phyloP scores from a whole-genome alignment of 78 protist species.

The Guillardia theta region DNA sequence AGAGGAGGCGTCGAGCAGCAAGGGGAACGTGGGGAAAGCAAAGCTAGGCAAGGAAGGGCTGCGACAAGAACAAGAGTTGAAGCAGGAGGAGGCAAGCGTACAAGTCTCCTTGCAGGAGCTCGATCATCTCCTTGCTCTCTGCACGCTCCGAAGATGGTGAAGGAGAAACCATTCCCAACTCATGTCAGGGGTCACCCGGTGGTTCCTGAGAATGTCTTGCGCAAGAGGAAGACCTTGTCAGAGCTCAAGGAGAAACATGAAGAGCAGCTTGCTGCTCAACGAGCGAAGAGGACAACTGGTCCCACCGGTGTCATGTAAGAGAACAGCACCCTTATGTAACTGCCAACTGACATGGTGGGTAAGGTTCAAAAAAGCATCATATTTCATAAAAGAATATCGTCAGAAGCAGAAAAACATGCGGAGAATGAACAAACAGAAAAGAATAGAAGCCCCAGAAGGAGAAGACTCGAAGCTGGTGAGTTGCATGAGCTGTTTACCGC shows the following conservation, averaged over 20 bases:
- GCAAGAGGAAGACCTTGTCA: constrained; percentile 59
- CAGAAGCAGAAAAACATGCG: constrained; percentile 59
- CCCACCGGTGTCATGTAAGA: neutral
- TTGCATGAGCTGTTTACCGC: too few species aligned
- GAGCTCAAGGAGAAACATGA: neutral
- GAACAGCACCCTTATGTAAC: too few species aligned
- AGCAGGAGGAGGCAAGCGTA: too few species aligned
- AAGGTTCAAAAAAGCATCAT: constrained; percentile 78
- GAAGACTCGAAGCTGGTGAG: constrained; percentile 71
- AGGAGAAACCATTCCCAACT: neutral
- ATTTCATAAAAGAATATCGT: constrained; percentile 88
- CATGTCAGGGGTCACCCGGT: neutral
- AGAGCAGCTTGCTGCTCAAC: neutral
- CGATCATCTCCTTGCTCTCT: neutral
- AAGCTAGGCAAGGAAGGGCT: too few species aligned
- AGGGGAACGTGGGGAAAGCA: too few species aligned
- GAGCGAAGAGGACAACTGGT: neutral
- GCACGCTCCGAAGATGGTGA: neutral
- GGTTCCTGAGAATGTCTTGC: constrained; percentile 69
- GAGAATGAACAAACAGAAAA: constrained; percentile 24
- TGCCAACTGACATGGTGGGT: neutral
- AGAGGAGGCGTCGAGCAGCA: too few species aligned
- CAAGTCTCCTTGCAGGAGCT: too few species aligned
- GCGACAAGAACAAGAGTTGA: too few species aligned
- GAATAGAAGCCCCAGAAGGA: neutral